Conservation (phyloP, 345 rosid species). For the Hibiscus syriacus region DNA sequence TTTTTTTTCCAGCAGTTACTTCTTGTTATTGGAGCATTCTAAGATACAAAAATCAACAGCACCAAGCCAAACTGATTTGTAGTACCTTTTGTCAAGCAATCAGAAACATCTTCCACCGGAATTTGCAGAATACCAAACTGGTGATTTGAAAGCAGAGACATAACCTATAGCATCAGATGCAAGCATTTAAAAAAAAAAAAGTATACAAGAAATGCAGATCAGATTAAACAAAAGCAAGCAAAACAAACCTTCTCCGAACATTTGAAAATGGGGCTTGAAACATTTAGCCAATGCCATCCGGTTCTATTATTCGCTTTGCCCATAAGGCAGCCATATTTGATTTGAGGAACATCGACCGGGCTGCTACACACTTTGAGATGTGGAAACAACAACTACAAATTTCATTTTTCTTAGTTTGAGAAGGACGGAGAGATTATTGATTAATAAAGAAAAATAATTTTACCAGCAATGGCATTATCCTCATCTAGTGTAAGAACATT, state of each 20-base stretch:
- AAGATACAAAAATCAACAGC: background rate
- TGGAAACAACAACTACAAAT: slow-evolving; percentile 15
- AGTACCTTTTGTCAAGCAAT: slow-evolving; percentile 51
- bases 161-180: slow-evolving; percentile 38
- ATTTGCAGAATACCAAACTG: slow-evolving; percentile 41
- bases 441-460: slow-evolving; percentile 6
- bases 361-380: slow-evolving; percentile 63
- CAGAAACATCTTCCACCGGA: slow-evolving; percentile 55
- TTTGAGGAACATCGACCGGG: slow-evolving; percentile 64
- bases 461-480: slow-evolving; percentile 78
- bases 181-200: slow-evolving; percentile 5
- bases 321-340: slow-evolving; percentile 54
- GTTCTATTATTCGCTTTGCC: slow-evolving; percentile 29
- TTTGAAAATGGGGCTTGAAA: slow-evolving; percentile 50
- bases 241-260: slow-evolving; percentile 56
- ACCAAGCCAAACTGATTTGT: background rate
- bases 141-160: slow-evolving; percentile 43
- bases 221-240: background rate
- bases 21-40: background rate
- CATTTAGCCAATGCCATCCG: slow-evolving; percentile 59
- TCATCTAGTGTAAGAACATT: slow-evolving; percentile 56
- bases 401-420: slow-evolving; percentile 2
- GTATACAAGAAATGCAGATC: background rate
- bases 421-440: background rate
- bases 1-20: background rate